Percentiles rank a stretch among this genome's conserved stretches.
phyloP scores from a whole-genome alignment of 768 basidiomycete species.

The Russula abietina region DNA sequence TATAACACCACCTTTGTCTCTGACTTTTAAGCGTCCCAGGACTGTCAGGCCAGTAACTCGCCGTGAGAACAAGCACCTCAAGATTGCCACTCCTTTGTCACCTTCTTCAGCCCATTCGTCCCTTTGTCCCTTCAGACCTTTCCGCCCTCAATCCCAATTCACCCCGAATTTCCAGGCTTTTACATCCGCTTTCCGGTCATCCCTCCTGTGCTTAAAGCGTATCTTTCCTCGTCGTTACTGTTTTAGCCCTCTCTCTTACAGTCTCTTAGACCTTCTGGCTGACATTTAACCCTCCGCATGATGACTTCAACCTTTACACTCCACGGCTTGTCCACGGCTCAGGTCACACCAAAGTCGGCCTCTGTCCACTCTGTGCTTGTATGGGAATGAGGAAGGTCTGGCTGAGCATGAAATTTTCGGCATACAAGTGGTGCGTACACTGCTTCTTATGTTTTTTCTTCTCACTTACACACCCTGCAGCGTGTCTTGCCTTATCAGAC shows the following conservation, averaged over 20 bases:
- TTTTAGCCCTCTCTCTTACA: background rate
- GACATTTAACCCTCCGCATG: constrained; percentile 56
- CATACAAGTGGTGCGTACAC: constrained; percentile 65
- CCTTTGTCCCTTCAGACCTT: constrained; percentile 50
- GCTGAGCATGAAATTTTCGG: constrained; percentile 75
- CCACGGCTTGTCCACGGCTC: constrained; percentile 70
- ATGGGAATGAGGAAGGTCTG: constrained; percentile 65
- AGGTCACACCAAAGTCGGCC: constrained; percentile 61
- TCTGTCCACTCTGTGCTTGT: constrained; percentile 73
- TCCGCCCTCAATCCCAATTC: constrained; percentile 43
- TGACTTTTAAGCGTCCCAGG: constrained; percentile 8
- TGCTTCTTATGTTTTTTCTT: background rate
- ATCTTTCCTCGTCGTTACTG: background rate
- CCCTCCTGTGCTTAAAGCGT: constrained; percentile 25
- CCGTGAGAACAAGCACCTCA: background rate
- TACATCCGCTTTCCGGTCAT: constrained; percentile 68
- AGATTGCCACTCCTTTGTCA: background rate
- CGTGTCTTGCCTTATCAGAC: constrained; percentile 7
- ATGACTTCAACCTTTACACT: constrained; percentile 64
- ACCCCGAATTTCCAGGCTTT: constrained; percentile 50
- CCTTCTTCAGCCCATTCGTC: constrained; percentile 27
- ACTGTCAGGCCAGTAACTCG: background rate
- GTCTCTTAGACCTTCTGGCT: constrained; percentile 31
- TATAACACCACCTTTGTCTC: background rate
- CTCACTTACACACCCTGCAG: background rate